Evolutionary conservation across 2,329 filamentous ascomycete genomes (phyloP).

Genomic region (Hypoxylon sp.): DNA sequence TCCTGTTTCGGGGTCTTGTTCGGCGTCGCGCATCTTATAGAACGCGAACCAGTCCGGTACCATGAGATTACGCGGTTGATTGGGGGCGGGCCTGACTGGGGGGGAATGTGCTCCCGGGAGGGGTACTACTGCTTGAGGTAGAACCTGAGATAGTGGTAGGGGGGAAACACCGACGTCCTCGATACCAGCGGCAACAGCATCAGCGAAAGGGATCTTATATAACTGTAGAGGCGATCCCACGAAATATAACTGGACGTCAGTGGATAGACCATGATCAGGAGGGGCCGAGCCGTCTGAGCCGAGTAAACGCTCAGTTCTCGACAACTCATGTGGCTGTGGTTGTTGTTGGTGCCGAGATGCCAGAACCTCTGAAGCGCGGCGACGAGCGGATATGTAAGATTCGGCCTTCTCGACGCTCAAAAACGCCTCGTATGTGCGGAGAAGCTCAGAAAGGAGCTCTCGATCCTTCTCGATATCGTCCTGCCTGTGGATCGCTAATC

Average conservation of each 20-base stretch:
- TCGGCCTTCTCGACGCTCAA: slow-evolving; percentile 37
- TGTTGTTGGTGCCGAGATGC: background rate
- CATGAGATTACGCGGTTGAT: background rate
- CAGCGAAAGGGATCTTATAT: slow-evolving; percentile 27
- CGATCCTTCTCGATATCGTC: slow-evolving; percentile 25
- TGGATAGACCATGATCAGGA: background rate
- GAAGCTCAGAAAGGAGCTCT: slow-evolving; percentile 38
- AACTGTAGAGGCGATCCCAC: slow-evolving; percentile 25
- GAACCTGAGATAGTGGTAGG: background rate
- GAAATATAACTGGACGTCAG: slow-evolving; percentile 24
- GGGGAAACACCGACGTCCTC: slow-evolving; percentile 1
- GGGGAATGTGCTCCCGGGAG: background rate
- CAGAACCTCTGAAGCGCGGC: slow-evolving; percentile 11
- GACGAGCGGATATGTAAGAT: slow-evolving; percentile 27
- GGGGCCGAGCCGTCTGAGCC: slow-evolving; percentile 43
- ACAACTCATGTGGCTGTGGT: slow-evolving; percentile 10
- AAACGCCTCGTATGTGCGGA: slow-evolving; percentile 38
- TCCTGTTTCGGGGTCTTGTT: slow-evolving; percentile 28
- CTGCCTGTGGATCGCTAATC: slow-evolving; percentile 13
- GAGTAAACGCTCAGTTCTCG: slow-evolving; percentile 42
- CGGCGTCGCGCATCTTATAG: slow-evolving; percentile 32
- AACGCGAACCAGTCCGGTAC: slow-evolving; percentile 50
- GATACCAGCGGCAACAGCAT: slow-evolving; percentile 29
- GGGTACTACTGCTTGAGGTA: background rate
- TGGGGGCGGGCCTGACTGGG: background rate